Conservation (phyloP, 768 basidiomycete genomes). For the Leccinellum rugosiceps region DNA sequence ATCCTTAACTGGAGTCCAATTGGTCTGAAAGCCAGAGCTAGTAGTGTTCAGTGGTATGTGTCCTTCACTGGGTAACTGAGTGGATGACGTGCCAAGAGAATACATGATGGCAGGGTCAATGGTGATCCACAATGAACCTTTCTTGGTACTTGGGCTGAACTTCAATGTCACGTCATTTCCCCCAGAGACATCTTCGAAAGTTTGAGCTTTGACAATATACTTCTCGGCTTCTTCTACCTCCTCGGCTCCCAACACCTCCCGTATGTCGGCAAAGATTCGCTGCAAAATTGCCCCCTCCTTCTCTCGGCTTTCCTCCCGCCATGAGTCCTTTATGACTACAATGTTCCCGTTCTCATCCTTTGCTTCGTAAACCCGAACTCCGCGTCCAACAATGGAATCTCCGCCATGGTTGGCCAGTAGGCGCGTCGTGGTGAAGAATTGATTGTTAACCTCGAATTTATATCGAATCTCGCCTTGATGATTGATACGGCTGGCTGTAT, state of each 20-base stretch:
- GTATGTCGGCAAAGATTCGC: background rate
- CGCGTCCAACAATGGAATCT: background rate
- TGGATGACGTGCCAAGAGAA: too few species aligned
- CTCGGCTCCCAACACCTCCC: background rate
- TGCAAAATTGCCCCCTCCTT: background rate
- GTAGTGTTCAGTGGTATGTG: too few species aligned
- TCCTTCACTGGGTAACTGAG: too few species aligned
- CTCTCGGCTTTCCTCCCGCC: constrained; percentile 2
- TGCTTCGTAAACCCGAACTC: constrained; percentile 3
- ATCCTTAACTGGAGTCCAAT: too few species aligned
- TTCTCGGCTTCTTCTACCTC: background rate
- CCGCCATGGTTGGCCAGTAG: background rate
- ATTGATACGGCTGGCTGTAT: background rate
- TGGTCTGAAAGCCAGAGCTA: too few species aligned
- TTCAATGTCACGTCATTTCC: too few species aligned
- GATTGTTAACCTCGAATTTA: background rate
- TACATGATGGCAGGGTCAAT: too few species aligned
- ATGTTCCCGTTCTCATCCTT: background rate
- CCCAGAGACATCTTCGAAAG: background rate
- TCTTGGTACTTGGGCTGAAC: too few species aligned
- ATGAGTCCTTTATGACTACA: constrained; percentile 8
- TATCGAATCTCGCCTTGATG: background rate
- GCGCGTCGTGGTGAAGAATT: background rate
- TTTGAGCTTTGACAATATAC: background rate
- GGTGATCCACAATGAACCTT: too few species aligned